Evolutionary conservation across 1,284 basidiomycete species (phyloP).

Genomic region (Malassezia psittaci): DNA sequence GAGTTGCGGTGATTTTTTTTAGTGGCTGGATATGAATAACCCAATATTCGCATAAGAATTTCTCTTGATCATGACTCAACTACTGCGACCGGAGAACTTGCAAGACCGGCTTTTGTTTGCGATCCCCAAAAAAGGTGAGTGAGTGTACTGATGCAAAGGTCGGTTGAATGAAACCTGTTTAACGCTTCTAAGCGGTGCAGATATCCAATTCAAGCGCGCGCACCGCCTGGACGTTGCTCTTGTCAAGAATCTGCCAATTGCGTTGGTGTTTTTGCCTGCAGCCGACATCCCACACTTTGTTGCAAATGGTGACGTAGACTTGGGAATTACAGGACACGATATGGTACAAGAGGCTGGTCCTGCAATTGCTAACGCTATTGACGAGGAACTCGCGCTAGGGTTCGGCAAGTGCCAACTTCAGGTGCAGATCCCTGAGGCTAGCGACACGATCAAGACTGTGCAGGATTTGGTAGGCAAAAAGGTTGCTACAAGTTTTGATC

Average conservation of each 20-base stretch:
- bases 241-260: conserved; percentile 83
- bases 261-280: conserved; percentile 94
- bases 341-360: conserved; percentile 79
- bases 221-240: conserved; percentile 83
- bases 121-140: conserved; percentile 87
- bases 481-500: conserved; percentile 87
- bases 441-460: conserved; percentile 59
- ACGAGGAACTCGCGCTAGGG: conserved; percentile 71
- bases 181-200: conserved; percentile 67
- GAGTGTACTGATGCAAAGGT: conserved; percentile 5
- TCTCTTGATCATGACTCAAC: conserved; percentile 28
- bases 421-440: conserved; percentile 78
- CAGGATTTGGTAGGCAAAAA: conserved; percentile 79
- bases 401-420: conserved; percentile 92
- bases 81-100: conserved; percentile 45
- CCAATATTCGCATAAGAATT: no score
- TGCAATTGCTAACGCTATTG: conserved; percentile 55
- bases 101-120: conserved; percentile 75
- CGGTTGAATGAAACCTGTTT: conserved; percentile 86
- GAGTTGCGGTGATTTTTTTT: neutral
- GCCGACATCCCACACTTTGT: conserved; percentile 97
- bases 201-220: conserved; percentile 86
- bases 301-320: conserved; percentile 87
- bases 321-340: conserved; percentile 88
- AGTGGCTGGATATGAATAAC: no score